Evolutionary conservation across 352 stramenopile genomes (phyloP).

Genomic region (Thraustochytrium striatum): DNA sequence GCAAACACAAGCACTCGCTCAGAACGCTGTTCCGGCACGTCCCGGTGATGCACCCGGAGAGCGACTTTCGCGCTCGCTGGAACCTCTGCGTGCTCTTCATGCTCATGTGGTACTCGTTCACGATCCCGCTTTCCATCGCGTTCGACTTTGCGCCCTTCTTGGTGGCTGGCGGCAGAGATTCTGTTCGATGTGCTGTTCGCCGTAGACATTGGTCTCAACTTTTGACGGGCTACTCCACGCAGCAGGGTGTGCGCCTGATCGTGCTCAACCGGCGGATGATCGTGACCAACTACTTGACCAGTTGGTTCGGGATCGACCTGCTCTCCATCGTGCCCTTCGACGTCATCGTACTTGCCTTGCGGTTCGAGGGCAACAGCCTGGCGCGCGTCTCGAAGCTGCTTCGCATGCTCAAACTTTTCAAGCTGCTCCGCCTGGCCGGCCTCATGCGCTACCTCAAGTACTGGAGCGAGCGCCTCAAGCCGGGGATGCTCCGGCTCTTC

Average conservation of each 20-base stretch:
- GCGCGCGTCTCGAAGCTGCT: constrained; percentile 43
- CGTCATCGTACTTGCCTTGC: not conserved
- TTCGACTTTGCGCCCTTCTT: constrained; percentile 40
- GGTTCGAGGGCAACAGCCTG: no score
- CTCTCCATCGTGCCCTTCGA: constrained; percentile 52
- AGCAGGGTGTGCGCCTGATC: constrained; percentile 12
- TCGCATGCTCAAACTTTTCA: constrained; percentile 50
- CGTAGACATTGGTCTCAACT: constrained; percentile 49
- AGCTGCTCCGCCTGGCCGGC: constrained; percentile 33
- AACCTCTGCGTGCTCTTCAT: constrained; percentile 24
- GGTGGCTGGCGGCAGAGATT: not conserved
- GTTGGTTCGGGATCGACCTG: constrained; percentile 50
- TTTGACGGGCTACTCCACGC: constrained; percentile 8
- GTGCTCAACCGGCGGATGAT: constrained; percentile 42
- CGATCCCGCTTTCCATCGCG: constrained; percentile 29
- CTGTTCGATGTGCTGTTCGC: constrained; percentile 47
- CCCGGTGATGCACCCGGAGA: constrained; percentile 23
- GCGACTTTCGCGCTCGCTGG: constrained; percentile 12
- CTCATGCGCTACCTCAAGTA: constrained; percentile 25
- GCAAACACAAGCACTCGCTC: no score
- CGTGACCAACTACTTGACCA: constrained; percentile 43
- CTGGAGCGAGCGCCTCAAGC: constrained; percentile 30
- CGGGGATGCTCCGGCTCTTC: not conserved
- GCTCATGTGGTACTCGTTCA: constrained; percentile 41
- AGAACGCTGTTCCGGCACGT: not conserved